phyloP scores from a whole-genome alignment of 768 basidiomycete genomes.

The Hortiboletus flavorubellus region DNA sequence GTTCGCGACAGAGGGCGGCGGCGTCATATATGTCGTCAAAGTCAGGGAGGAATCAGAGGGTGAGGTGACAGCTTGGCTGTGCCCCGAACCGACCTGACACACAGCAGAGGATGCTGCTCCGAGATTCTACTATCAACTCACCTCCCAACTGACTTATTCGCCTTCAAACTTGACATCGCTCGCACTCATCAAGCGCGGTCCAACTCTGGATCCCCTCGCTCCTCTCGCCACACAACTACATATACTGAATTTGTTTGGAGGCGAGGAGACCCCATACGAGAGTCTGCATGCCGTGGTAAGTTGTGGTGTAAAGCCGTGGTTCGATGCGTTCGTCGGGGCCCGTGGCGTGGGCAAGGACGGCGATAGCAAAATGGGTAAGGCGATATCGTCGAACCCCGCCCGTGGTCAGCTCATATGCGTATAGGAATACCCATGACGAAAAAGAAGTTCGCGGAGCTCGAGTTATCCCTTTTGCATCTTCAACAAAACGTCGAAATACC shows the following conservation, averaged over 20 bases:
- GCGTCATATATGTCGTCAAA: constrained; percentile 81
- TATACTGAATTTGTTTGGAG: constrained; percentile 87
- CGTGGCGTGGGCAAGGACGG: constrained; percentile 71
- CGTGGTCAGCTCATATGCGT: constrained; percentile 3
- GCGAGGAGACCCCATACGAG: constrained; percentile 90
- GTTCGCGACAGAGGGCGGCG: constrained; percentile 74
- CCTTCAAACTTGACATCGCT: constrained; percentile 79
- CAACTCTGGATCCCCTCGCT: constrained; percentile 72
- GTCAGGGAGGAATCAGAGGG: constrained; percentile 72
- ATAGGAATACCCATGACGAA: constrained; percentile 94
- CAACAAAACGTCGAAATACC: constrained; percentile 99
- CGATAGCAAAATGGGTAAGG: constrained; percentile 78
- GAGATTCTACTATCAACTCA: constrained; percentile 64
- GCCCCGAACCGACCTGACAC: constrained; percentile 6
- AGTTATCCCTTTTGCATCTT: constrained; percentile 88
- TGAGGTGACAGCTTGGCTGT: constrained; percentile 30
- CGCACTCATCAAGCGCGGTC: constrained; percentile 90
- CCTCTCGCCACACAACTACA: constrained; percentile 86
- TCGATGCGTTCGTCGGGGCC: constrained; percentile 93
- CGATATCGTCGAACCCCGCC: neutral
- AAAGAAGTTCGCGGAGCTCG: constrained; percentile 98
- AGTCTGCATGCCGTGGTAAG: constrained; percentile 94
- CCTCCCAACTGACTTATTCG: constrained; percentile 75
- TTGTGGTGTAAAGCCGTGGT: constrained; percentile 95
- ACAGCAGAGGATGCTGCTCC: constrained; percentile 59